A percentile compares a stretch with the other conserved stretches of the same genome.
Evolutionary conservation across 352 stramenopile species (phyloP).

Genomic region (Plasmopara muralis): DNA sequence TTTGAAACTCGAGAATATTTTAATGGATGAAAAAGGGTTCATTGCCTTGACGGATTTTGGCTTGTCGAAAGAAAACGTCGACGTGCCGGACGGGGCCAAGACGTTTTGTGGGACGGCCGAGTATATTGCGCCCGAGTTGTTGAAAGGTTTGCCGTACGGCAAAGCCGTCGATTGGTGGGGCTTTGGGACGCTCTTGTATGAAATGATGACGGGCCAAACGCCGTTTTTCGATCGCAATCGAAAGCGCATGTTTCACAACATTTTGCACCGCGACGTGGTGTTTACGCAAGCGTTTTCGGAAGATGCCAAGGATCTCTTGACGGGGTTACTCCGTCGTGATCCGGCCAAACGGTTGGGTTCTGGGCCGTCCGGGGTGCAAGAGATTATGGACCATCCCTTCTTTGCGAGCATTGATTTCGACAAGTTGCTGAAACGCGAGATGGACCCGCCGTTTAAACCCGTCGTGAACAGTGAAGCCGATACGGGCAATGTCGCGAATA

Average conservation of each 20-base stretch:
- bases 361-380: conserved; percentile 71
- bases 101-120: conserved; percentile 92
- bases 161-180: conserved; percentile 92
- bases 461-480: conserved; percentile 78
- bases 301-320: conserved; percentile 82
- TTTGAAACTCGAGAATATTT: conserved; percentile 93
- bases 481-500: conserved; percentile 82
- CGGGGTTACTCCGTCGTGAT: conserved; percentile 69
- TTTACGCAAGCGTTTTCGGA: conserved; percentile 85
- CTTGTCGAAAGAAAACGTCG: conserved; percentile 89
- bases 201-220: conserved; percentile 93
- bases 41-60: conserved; percentile 91
- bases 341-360: conserved; percentile 78
- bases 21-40: conserved; percentile 92
- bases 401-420: conserved; percentile 85
- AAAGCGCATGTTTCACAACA: conserved; percentile 94
- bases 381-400: conserved; percentile 88
- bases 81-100: conserved; percentile 81
- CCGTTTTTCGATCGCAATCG: conserved; percentile 94
- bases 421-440: conserved; percentile 65
- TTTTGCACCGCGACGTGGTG: conserved; percentile 82
- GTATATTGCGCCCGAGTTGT: conserved; percentile 89
- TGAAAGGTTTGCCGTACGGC: conserved; percentile 86
- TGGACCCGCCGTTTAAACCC: conserved; percentile 85
- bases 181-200: conserved; percentile 90